Base-by-base conservation (phyloP, 192 early-diverging fungal species). In the Fimicolochytrium jonesii region DNA sequence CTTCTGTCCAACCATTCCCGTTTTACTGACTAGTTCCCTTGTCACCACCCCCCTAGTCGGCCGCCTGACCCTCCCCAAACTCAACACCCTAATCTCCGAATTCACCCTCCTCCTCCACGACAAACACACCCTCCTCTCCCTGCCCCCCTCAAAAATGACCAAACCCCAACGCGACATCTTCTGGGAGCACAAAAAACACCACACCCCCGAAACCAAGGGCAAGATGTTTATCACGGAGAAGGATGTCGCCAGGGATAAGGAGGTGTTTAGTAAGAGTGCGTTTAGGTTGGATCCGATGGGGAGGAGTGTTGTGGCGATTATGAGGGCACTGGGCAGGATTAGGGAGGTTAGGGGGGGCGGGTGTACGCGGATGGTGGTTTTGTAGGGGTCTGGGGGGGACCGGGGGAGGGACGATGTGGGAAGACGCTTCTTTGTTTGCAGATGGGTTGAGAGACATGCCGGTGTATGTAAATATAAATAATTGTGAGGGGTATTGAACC, bases 321-420 rank as follows among this genome's bases (percentile, higher is more conserved):
- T 69, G 31, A 25, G 78, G 32, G 67, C 72, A 33, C 34, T 80
- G 41, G 75, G 75, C 3, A 34, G 67, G 35, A 70, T 80, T 13
- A 80, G 70, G 48, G 78, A 80, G 56, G 75, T 77, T 42, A 23
- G 78, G 29, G 75, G 78, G 15, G 67, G 72, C 17, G 78, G 78
- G 6, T 70, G 75, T 39, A 75, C 75, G 6, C 51, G 78, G 32
- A 56, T 77, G 36, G 73, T 79, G 17, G 47, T 79, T 17, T n/a
- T 75, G 29, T 75, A 51, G 36, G 49, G n/a, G n/a, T n/a, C n/a
- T n/a, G n/a, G n/a, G n/a, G n/a, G n/a, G n/a, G n/a, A n/a, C n/a
- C n/a, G n/a, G n/a, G n/a, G n/a, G n/a, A n/a, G n/a, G n/a, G n/a
- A n/a, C n/a, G n/a, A n/a, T n/a, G n/a, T n/a, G n/a, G n/a, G n/a